A percentile compares a stretch with the other conserved stretches of the same genome.
Conservation (phyloP, 768 basidiomycete genomes). For the Suillus americanus region DNA sequence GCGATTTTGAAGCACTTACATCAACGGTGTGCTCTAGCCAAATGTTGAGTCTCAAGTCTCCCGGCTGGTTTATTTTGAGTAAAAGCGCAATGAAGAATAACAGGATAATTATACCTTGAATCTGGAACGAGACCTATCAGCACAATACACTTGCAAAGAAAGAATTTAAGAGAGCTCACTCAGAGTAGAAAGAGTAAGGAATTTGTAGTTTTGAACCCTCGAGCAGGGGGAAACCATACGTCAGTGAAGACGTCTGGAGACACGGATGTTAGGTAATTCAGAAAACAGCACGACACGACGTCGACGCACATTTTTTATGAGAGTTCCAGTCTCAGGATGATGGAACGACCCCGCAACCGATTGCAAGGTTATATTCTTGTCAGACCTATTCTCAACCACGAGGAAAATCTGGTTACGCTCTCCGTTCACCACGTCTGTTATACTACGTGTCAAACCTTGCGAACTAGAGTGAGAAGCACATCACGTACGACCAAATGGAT, state of each 20-base stretch:
- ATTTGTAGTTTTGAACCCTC: slow-evolving; percentile 60
- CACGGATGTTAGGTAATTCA: slow-evolving; percentile 3
- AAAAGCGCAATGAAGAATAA: slow-evolving; percentile 1
- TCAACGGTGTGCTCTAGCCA: slow-evolving; percentile 74
- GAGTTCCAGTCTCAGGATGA: slow-evolving; percentile 55
- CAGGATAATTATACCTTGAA: slow-evolving; percentile 50
- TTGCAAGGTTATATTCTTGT: slow-evolving; percentile 66
- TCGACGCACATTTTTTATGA: slow-evolving; percentile 72
- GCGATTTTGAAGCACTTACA: slow-evolving; percentile 37
- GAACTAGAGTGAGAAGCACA: neutral
- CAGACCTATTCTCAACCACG: slow-evolving; percentile 73
- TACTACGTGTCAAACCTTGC: neutral
- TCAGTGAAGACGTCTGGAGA: slow-evolving; percentile 55
- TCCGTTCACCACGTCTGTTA: slow-evolving; percentile 79
- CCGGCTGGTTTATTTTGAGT: slow-evolving; percentile 47
- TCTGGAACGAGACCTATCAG: slow-evolving; percentile 33
- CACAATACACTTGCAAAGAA: slow-evolving; percentile 12
- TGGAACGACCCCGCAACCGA: slow-evolving; percentile 67
- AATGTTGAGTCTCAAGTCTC: slow-evolving; percentile 69
- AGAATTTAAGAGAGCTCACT: slow-evolving; percentile 48
- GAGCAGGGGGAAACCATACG: slow-evolving; percentile 52
- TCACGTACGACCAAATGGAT: slow-evolving; percentile 74
- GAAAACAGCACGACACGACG: neutral
- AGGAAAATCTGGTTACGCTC: slow-evolving; percentile 70
- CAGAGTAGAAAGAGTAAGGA: slow-evolving; percentile 77